phyloP scores from a whole-genome alignment of 2,329 filamentous ascomycete species.

The Aspergillus transmontanensis region DNA sequence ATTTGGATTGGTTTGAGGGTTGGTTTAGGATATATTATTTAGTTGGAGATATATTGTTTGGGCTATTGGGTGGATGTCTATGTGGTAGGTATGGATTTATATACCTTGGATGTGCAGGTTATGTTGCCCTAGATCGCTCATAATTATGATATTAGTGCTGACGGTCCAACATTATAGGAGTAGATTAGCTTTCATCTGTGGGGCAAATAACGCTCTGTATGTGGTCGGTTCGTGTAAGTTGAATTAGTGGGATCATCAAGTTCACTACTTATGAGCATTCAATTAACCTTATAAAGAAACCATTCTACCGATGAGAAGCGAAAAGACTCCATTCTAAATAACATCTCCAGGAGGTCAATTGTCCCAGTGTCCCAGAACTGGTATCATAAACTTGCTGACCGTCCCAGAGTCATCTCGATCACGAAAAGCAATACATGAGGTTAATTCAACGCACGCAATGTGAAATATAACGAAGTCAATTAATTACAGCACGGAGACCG shows the following conservation, averaged over 20 bases:
- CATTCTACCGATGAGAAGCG: not conserved
- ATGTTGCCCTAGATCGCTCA: too few species aligned
- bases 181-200: not conserved
- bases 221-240: not conserved
- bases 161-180: not conserved
- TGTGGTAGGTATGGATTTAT: not conserved
- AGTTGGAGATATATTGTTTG: not conserved
- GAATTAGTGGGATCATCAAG: not conserved
- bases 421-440: not conserved
- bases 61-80: not conserved
- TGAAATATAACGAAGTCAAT: not conserved
- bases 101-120: not conserved
- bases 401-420: not conserved
- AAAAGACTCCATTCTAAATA: not conserved
- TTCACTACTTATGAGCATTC: not conserved
- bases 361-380: not conserved
- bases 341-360: not conserved
- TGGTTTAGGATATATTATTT: not conserved
- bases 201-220: not conserved
- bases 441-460: not conserved
- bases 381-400: not conserved
- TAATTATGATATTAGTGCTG: not conserved
- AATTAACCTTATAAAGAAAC: not conserved
- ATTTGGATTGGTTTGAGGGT: not conserved
- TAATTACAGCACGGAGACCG: slow-evolving; percentile 30